Conservation (phyloP, 495 filamentous ascomycete genomes). For the Neurospora sp. region DNA sequence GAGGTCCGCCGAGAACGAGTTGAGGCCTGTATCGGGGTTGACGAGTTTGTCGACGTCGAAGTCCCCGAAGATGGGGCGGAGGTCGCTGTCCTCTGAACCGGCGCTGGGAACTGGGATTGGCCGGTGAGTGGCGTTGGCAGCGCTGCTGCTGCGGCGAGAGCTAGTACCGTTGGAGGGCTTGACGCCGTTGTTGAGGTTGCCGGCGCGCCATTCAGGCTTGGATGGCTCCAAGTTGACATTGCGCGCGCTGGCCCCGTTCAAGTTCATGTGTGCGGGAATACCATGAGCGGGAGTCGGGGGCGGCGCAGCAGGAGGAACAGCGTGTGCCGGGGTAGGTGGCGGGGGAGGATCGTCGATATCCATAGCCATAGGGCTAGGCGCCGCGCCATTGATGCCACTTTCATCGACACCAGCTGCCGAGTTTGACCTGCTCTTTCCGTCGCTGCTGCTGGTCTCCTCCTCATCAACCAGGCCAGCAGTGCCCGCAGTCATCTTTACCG, state of each 20-base stretch:
- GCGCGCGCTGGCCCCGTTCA: conserved; percentile 18
- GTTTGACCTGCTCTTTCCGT: conserved; percentile 16
- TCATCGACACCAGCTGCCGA: conserved; percentile 2
- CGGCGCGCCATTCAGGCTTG: conserved; percentile 39
- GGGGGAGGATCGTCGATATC: conserved; percentile 42
- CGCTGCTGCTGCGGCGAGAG: not conserved
- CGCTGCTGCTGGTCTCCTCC: conserved; percentile 28
- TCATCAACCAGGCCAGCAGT: conserved; percentile 39
- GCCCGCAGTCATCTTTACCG: conserved; percentile 33
- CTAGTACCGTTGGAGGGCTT: not conserved
- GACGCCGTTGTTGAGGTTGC: conserved; percentile 23
- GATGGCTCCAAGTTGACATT: conserved; percentile 37
- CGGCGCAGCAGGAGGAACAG: conserved; percentile 1
- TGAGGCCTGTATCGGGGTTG: conserved; percentile 42
- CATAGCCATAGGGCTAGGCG: conserved; percentile 40
- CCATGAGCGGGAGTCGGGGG: conserved; percentile 11
- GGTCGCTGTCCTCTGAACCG: conserved; percentile 36
- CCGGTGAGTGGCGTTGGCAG: conserved; percentile 5
- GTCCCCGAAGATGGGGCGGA: conserved; percentile 48
- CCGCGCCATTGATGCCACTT: conserved; percentile 8
- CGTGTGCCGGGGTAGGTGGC: not conserved
- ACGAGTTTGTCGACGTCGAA: conserved; percentile 55
- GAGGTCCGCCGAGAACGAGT: conserved; percentile 52
- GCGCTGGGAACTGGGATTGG: conserved; percentile 12
- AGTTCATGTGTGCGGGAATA: not conserved